Base-by-base conservation (phyloP, 495 filamentous ascomycete species). In the Lophiostoma macrostomum region DNA sequence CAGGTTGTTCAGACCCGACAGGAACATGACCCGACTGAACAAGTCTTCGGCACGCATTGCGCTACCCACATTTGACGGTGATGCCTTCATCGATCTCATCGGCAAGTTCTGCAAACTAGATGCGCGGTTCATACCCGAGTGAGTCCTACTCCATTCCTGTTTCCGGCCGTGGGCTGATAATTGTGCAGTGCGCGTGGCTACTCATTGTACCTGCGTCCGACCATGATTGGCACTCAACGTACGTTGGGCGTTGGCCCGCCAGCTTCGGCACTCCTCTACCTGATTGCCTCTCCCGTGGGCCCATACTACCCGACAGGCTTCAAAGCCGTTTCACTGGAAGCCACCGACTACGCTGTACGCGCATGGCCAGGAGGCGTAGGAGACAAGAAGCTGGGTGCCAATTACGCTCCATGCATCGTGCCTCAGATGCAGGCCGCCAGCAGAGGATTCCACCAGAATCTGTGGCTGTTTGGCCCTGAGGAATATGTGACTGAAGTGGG, bases 281-380 rank as follows among this genome's bases (percentile, higher is more conserved):
- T 96, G 32, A 98, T 98, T 70, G 93, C 94, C 44, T 94, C 88
- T 5, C 94, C 94, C 50, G 93, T 98, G 8, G 94, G 94, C 0
- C 94, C 94, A 5, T 96, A 97, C 78, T 97, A 96, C 72, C 93
- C 91, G 3, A 93, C 90, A 7, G 94, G 93, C 32, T 97, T 97
- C 83, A 95, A 95, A 73, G 93, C 94, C 40, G 80, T 96, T 28
- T 90, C 87, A 1, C 76, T 98, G 31, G 91, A 96, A 73, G 91
- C 93, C 7, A 94, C 91, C 14, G 82, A 90, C 70, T 91, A 94
- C 71, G 90, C 90, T 45, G 89, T 97, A 47, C 91, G 93, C 46
- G 93, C 93, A 43, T 98, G 93, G 93, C 93, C 93, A 27, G 91
- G 91, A 47, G 93, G 93, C 63, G 90, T 95, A 7, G 93, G 93